Percentiles rank a stretch among this genome's conserved stretches.
phyloP scores from a whole-genome alignment of 1,284 basidiomycete species.

The Neolentinus lepideus region DNA sequence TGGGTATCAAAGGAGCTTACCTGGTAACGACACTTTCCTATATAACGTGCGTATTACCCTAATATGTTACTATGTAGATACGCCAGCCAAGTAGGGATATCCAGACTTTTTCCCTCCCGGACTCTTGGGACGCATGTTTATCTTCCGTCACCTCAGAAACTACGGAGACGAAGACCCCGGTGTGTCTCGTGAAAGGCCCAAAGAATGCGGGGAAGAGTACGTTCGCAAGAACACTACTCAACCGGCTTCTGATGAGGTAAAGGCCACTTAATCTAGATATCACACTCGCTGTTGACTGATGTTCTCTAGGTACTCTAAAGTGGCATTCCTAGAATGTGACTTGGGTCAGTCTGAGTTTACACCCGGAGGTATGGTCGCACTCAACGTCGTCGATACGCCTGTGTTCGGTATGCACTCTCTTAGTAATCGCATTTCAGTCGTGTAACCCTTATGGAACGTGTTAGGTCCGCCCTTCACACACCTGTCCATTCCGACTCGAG shows the following conservation, averaged over 20 bases:
- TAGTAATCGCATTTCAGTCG: neutral
- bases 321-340: conserved; percentile 91
- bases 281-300: neutral
- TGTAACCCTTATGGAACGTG: neutral
- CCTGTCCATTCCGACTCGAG: conserved; percentile 59
- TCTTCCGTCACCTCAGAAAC: conserved; percentile 4
- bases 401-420: conserved; percentile 53
- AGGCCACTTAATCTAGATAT: conserved; percentile 2
- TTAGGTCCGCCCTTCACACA: conserved; percentile 85
- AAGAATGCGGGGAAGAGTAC: conserved; percentile 91
- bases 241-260: conserved; percentile 55
- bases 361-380: conserved; percentile 77
- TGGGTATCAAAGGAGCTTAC: conserved; percentile 46
- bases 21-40: conserved; percentile 34
- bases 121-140: conserved; percentile 53
- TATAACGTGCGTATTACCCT: neutral
- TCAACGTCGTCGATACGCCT: conserved; percentile 66
- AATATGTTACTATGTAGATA: conserved; percentile 26
- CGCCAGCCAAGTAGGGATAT: conserved; percentile 33
- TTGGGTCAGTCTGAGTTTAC: conserved; percentile 93
- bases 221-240: conserved; percentile 71
- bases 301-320: conserved; percentile 49
- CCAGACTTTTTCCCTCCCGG: conserved; percentile 40
- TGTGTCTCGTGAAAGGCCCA: conserved; percentile 72
- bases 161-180: conserved; percentile 12